Base-by-base conservation (phyloP, 805 yeast species). In the Zygoascus flipseniorum region DNA sequence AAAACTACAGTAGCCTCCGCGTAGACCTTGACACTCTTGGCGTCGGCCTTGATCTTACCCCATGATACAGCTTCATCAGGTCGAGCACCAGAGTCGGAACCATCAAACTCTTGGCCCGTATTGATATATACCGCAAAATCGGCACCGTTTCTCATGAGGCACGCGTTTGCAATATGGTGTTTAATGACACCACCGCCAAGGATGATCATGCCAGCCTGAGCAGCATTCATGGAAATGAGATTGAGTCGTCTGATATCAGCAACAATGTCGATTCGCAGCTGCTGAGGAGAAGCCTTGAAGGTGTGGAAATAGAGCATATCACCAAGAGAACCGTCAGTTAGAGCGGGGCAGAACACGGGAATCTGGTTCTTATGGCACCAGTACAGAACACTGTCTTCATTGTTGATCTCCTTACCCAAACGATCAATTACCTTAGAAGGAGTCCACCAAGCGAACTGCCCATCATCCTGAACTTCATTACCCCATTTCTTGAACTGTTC, bases 291-390 rank as follows among this genome's bases (percentile, higher is more conserved):
- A 1, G 97, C 79, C 70, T 89, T 89, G 79, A 89, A 93, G 16
- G 99, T 92, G 71, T 93, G 98, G 86, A 93, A 93, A 68, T 93
- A 93, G 56, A 93, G 79, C 99, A 93, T 93, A 68, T 93, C 99
- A 60, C 99, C 99, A 63, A 93, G 86, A 47, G 97, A 89, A 19
- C 99, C 99, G 72, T 93, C 99, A 5, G 99, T 93, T 54, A 93
- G 75, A 2, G 98, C 93, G 19, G 99, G 99, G 70, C 98, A 93
- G 72, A 93, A 93, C 42, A 93, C 81, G 16, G 99, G 99, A 57
- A 93, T 93, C 64, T 89, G 72, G 74, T 93, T 93, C 72, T 93
- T 92, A 75, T 93, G 95, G 32, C 97, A 96, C 98, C 99, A 95
- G 72, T 92, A 93, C 46, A 92, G 77, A 2, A 93, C 98, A 4